A percentile compares a stretch with the other conserved stretches of the same genome.
phyloP scores from a whole-genome alignment of 1,139 yeast species.

The Nakaseomyces delphensis region DNA sequence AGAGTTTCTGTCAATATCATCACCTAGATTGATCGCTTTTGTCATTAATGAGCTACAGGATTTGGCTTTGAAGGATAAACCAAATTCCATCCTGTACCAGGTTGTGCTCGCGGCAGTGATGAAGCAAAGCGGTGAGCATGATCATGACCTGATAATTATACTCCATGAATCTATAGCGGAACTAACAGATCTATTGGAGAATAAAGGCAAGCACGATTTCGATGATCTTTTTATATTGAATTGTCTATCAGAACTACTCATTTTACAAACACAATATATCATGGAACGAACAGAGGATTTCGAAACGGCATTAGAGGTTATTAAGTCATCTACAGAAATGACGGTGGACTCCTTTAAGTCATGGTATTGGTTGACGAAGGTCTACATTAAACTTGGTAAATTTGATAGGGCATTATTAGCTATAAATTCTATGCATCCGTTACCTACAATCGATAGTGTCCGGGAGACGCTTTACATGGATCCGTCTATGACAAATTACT shows the following conservation, averaged over 20 bases:
- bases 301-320: conserved; percentile 65
- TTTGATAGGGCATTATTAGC: conserved; percentile 71
- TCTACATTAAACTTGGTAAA: conserved; percentile 62
- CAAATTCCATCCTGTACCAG: conserved; percentile 48
- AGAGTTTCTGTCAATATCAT: conserved; percentile 47
- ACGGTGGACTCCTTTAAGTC: conserved; percentile 78
- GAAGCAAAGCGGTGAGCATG: conserved; percentile 8
- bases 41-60: conserved; percentile 48
- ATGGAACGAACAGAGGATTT: conserved; percentile 48
- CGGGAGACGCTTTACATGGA: conserved; percentile 17
- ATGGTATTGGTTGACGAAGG: conserved; percentile 68
- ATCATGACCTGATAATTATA: conserved; percentile 1
- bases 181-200: background rate
- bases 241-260: conserved; percentile 28
- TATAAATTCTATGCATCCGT: conserved; percentile 75
- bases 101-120: conserved; percentile 34
- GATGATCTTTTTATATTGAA: conserved; percentile 8
- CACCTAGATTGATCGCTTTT: conserved; percentile 48
- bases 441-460: conserved; percentile 19
- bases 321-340: conserved; percentile 65
- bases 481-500: conserved; percentile 18
- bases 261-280: conserved; percentile 64
- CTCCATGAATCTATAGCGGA: background rate
- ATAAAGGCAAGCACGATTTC: conserved; percentile 1
- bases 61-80: conserved; percentile 39